Evolutionary conservation across 805 yeast species (phyloP), one percentile per base, ranked within the genome.

Genomic region (Pichia sporocuriosa): DNA sequence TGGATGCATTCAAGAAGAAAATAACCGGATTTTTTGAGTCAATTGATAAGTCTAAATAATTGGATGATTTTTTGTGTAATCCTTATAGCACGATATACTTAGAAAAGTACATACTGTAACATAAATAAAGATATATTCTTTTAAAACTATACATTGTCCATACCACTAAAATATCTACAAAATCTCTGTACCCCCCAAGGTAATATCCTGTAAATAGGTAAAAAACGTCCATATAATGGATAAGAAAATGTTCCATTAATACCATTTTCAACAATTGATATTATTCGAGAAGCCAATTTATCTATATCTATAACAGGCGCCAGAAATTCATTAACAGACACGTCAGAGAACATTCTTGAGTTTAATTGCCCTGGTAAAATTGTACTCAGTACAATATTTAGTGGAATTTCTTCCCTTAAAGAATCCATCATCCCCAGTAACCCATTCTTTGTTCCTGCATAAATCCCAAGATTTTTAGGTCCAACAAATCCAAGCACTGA

Each of bases 321-420:
- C 33, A 75, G 52, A 44, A 73, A 72, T 24, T 46, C 56, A 7
- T 67, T 59, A 4, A 72, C 70, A 2, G 53, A 48, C 8, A 73
- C 69, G 48, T 73, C 77, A 2, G 51, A 48, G 48, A 75, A 75
- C 79, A 75, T 73, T 9, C 50, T 53, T 0, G 76, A 63, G 33
- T 65, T 59, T 24, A 75, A 52, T 52, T 75, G 81, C 2, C 81
- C 81, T 0, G 80, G 77, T 3, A 65, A 45, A 6, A 74, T 68
- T 10, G 69, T 52, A 13, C 70, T 58, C 23, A 67, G 46, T 4
- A 66, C 50, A 4, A 51, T 42, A 2, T 40, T 37, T 0, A 62
- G 53, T 5, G 63, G 54, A 6, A 66, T 40, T 45, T 75, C 81
- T 32, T 62, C 62, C 4, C 63, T 45, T 23, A 75, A 40, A 1